phyloP scores from a whole-genome alignment of 352 stramenopile genomes.

The Phytophthora crassamura region DNA sequence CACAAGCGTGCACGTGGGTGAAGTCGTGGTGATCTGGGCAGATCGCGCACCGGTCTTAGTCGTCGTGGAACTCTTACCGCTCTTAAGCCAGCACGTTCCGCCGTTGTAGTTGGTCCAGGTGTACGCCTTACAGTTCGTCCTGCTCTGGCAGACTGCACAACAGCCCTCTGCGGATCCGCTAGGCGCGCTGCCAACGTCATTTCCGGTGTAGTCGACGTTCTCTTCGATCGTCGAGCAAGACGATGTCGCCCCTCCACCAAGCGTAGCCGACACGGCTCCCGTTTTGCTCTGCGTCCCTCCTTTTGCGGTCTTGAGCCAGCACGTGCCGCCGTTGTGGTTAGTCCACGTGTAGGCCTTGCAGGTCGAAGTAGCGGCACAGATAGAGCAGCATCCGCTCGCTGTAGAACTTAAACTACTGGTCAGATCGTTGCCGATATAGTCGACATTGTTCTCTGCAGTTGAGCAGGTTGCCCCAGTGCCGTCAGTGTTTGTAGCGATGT shows the following conservation, averaged over 20 bases:
- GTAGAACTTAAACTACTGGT: conserved; percentile 32
- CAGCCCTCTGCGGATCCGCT: conserved; percentile 31
- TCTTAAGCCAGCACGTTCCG: conserved; percentile 73
- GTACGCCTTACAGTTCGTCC: conserved; percentile 44
- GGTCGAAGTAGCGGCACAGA: conserved; percentile 31
- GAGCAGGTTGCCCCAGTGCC: conserved; percentile 28
- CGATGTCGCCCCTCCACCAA: conserved; percentile 23
- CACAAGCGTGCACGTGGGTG: conserved; percentile 31
- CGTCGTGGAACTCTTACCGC: conserved; percentile 27
- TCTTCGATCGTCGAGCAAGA: conserved; percentile 36
- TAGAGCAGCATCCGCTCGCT: conserved; percentile 41
- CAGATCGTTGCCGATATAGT: conserved; percentile 62
- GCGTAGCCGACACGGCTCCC: conserved; percentile 21
- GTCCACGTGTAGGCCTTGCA: conserved; percentile 63
- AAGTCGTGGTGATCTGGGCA: conserved; percentile 13
- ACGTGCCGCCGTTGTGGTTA: conserved; percentile 57
- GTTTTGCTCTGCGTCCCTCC: conserved; percentile 17
- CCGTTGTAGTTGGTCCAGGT: conserved; percentile 58
- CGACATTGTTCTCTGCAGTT: conserved; percentile 36
- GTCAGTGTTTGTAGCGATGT: conserved; percentile 27
- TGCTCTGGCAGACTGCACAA: conserved; percentile 31
- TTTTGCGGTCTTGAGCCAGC: conserved; percentile 61
- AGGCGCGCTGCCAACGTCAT: conserved; percentile 20
- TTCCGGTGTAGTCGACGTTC: conserved; percentile 43
- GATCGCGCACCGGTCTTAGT: conserved; percentile 22